Percentiles rank a stretch among this genome's conserved stretches.
These are phyloP conservation scores for Macrolepiota albuminosa DNA, from an alignment of 768 basidiomycete genomes.

Conservation along the genomic window DNA sequence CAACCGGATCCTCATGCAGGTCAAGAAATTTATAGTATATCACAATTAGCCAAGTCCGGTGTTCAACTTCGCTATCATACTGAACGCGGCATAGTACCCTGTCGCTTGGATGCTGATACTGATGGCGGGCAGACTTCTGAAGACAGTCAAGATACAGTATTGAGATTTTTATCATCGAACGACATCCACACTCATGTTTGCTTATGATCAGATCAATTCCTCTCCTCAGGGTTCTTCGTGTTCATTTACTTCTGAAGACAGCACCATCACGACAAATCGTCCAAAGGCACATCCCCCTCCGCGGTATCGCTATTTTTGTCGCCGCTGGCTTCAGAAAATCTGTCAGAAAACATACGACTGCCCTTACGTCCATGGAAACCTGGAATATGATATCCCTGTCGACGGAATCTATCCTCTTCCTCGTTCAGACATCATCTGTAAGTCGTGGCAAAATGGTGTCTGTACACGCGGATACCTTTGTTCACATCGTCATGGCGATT, in stretches of 20 bases:
- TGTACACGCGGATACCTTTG: constrained; percentile 10
- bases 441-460: neutral
- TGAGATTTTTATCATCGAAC: neutral
- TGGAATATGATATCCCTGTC: constrained; percentile 13
- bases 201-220: neutral
- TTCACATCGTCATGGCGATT: constrained; percentile 2
- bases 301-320: constrained; percentile 4
- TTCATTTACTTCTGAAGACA: constrained; percentile 7
- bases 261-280: neutral
- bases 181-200: neutral
- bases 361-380: constrained; percentile 10
- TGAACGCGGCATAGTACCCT: neutral
- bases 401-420: constrained; percentile 7
- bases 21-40: neutral
- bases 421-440: neutral
- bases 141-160: constrained; percentile 1
- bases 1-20: too few relatives aligned
- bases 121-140: constrained; percentile 10
- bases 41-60: neutral
- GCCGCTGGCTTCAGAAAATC: constrained; percentile 12
- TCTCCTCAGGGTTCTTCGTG: constrained; percentile 6
- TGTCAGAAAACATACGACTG: constrained; percentile 22
- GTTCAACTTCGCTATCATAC: constrained; percentile 5
- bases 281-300: constrained; percentile 8
- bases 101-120: neutral